Evolutionary conservation across 495 filamentous ascomycete genomes (phyloP), one percentile per base, ranked within the genome.

Genomic region (Clavariopsis aquatica): DNA sequence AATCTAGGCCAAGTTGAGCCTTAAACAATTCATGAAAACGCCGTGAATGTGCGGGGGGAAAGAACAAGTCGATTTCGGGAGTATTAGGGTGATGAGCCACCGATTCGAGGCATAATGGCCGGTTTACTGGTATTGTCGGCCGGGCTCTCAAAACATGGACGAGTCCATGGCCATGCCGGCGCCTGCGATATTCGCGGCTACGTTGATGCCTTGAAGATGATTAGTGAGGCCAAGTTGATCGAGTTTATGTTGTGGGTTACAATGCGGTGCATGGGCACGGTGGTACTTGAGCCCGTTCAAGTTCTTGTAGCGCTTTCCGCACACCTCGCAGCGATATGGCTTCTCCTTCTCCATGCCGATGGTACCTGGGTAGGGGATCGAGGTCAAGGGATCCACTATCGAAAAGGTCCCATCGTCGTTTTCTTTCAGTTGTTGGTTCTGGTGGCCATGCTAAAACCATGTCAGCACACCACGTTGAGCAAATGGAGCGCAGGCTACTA

Each of bases 311-410:
- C 94, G 87, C 79, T 99, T 99, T 66, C 94, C 93, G 72, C 94
- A 99, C 17, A 90, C 85, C 52, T 97, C 91, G 76, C 94, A 99
- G 72, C 91, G 90, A 77, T 98, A 97, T 6, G 94, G 94, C 77
- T 99, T 99, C 78, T 97, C 92, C 75, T 98, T 99, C 78, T 99
- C 94, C 95, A 99, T 99, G 9, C 95, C 95, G 12, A 95, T 80
- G 9, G 96, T 97, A 55, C 95, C 95, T 0, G 94, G 93, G 64
- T 97, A 98, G 0, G 94, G 94, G 0, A 89, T 81, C 23, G 90
- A 92, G 5, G 95, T 98, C 66, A 96, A 90, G 0, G 94, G 95
- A 71, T 99, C 96, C 53, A 99, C 93, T 51, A 98, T 99, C 8
- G 93, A 97, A 77, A 94, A 96, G 2, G 94, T 97, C 45, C 94